Evolutionary conservation across 805 yeast species (phyloP).

Genomic region (Metschnikowia gelsemii): DNA sequence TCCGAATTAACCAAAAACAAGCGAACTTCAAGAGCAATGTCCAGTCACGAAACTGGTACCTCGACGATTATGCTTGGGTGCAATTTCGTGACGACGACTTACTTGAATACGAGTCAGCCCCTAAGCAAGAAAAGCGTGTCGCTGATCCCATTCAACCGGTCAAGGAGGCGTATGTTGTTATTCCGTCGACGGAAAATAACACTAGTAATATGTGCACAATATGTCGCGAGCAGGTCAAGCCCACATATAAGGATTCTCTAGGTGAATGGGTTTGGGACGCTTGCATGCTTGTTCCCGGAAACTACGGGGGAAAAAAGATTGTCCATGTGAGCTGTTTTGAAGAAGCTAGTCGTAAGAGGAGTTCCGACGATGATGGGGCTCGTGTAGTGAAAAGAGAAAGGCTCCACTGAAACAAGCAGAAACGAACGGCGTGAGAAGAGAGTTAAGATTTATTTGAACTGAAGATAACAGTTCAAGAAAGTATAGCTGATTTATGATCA

Average conservation of each 20-base stretch:
- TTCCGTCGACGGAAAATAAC: slow-evolving; percentile 62
- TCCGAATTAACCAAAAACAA: slow-evolving; percentile 80
- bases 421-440: not conserved
- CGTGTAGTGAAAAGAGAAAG: slow-evolving; percentile 25
- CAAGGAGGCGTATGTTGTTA: slow-evolving; percentile 47
- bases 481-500: no score
- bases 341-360: slow-evolving; percentile 38
- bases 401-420: not conserved
- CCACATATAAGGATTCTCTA: slow-evolving; percentile 42
- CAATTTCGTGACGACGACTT: slow-evolving; percentile 65
- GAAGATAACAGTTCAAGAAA: no score
- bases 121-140: slow-evolving; percentile 11
- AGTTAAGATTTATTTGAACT: no score
- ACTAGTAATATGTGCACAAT: slow-evolving; percentile 43
- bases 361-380: slow-evolving; percentile 28
- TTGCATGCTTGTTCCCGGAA: slow-evolving; percentile 41
- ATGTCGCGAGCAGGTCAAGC: slow-evolving; percentile 44
- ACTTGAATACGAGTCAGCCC: slow-evolving; percentile 30
- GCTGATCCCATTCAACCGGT: not conserved
- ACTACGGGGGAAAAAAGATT: slow-evolving; percentile 35
- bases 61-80: slow-evolving; percentile 70
- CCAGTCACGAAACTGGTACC: slow-evolving; percentile 81
- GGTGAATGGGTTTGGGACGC: slow-evolving; percentile 49
- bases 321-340: slow-evolving; percentile 40
- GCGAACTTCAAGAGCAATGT: slow-evolving; percentile 36